phyloP scores from a whole-genome alignment of 495 filamentous ascomycete genomes.

The Hyaloscypha finlandica region DNA sequence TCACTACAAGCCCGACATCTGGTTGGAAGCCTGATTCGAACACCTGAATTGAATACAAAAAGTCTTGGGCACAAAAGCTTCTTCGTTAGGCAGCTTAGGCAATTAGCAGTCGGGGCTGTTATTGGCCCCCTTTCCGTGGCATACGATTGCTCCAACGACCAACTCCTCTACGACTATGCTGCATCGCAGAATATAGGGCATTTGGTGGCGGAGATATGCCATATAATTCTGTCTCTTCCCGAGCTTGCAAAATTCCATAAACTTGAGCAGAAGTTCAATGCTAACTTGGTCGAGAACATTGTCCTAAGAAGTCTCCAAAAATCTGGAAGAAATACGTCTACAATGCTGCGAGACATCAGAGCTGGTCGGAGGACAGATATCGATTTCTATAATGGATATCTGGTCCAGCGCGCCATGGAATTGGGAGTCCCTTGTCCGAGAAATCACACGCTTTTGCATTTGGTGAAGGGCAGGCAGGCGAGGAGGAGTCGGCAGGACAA shows the following conservation, averaged over 20 bases:
- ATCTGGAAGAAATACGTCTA: slow-evolving; percentile 13
- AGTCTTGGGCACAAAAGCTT: slow-evolving; percentile 35
- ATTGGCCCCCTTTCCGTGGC: slow-evolving; percentile 78
- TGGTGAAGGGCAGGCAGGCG: slow-evolving; percentile 29
- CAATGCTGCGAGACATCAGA: slow-evolving; percentile 31
- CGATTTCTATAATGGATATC: slow-evolving; percentile 35
- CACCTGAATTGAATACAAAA: slow-evolving; percentile 30
- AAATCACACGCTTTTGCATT: slow-evolving; percentile 16
- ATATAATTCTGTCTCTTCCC: slow-evolving; percentile 43
- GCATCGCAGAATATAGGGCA: slow-evolving; percentile 65
- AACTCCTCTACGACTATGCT: slow-evolving; percentile 62
- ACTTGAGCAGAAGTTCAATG: slow-evolving; percentile 14
- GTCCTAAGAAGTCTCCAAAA: slow-evolving; percentile 6
- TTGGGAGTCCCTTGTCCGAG: slow-evolving; percentile 27
- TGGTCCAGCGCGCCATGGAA: slow-evolving; percentile 24
- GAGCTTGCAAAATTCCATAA: slow-evolving; percentile 53
- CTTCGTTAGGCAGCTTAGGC: slow-evolving; percentile 60
- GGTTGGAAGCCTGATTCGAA: slow-evolving; percentile 33
- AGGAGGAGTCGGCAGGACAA: slow-evolving; percentile 17
- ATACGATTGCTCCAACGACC: slow-evolving; percentile 69
- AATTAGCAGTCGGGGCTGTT: slow-evolving; percentile 70
- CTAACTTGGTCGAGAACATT: slow-evolving; percentile 9
- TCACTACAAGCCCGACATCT: slow-evolving; percentile 28
- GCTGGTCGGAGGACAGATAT: slow-evolving; percentile 33
- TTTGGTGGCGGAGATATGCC: slow-evolving; percentile 54